These are phyloP conservation scores for Rhodotorula sp. DNA, from an alignment of 1,284 basidiomycete species.

Conservation along the genomic window DNA sequence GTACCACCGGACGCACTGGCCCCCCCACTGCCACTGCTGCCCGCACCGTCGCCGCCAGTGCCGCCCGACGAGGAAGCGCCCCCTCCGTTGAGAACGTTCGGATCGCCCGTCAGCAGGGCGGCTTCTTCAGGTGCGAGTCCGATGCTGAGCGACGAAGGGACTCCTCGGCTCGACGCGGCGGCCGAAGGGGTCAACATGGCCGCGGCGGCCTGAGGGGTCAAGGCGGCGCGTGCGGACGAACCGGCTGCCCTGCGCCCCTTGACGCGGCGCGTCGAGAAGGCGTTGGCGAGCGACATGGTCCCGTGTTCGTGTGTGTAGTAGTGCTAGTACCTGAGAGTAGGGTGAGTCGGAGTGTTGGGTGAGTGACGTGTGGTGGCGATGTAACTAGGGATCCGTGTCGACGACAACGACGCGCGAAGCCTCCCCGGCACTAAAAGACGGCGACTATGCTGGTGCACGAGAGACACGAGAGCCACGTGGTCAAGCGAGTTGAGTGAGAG, in stretches of 20 bases:
- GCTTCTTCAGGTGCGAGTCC: constrained; percentile 8
- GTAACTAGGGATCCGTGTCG: background rate
- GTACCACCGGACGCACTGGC: background rate
- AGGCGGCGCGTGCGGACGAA: constrained; percentile 7
- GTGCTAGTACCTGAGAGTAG: no score
- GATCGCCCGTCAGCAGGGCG: constrained; percentile 4
- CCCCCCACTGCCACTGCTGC: background rate
- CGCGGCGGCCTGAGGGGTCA: constrained; percentile 12
- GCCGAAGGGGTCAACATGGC: constrained; percentile 10
- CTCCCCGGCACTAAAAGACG: no score
- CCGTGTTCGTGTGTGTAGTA: background rate
- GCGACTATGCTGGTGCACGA: background rate
- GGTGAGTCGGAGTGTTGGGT: background rate
- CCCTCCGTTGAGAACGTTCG: no score
- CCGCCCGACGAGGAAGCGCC: background rate
- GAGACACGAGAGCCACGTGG: background rate
- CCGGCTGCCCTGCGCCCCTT: constrained; percentile 7
- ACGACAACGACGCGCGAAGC: no score
- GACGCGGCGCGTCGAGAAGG: constrained; percentile 12
- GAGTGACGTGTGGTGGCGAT: background rate
- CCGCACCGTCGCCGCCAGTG: background rate
- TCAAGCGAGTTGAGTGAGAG: background rate
- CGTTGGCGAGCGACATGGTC: constrained; percentile 24
- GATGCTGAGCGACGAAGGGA: background rate
- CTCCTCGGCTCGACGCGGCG: background rate